phyloP scores from a whole-genome alignment of 176 grass and related monocot genomes.

The Oryza rufipogon region DNA sequence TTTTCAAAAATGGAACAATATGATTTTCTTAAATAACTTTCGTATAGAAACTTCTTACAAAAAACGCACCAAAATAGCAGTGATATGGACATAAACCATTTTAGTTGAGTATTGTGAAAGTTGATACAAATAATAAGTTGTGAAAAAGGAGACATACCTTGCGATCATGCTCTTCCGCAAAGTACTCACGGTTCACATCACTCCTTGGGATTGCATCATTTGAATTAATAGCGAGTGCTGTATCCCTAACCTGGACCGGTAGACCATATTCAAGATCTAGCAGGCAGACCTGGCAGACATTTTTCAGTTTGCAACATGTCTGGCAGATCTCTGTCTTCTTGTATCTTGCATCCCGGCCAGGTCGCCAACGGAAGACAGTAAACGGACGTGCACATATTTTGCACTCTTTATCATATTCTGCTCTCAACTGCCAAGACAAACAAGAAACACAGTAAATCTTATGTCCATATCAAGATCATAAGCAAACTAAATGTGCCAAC shows the following conservation, averaged over 20 bases:
- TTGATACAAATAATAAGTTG: neutral
- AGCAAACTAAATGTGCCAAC: constrained; percentile 12
- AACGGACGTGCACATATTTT: constrained; percentile 93
- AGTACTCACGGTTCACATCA: constrained; percentile 93
- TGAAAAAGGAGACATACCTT: constrained; percentile 62
- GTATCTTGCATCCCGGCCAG: constrained; percentile 92
- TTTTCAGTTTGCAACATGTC: constrained; percentile 98
- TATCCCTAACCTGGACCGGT: constrained; percentile 92
- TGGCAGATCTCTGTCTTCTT: constrained; percentile 99
- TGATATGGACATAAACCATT: neutral
- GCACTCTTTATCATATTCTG: constrained; percentile 96
- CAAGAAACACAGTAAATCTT: constrained; percentile 31
- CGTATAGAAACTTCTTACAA: too few relatives aligned
- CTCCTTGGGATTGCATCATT: constrained; percentile 95
- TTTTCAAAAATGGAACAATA: too few relatives aligned
- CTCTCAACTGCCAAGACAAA: constrained; percentile 60
- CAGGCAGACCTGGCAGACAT: constrained; percentile 96
- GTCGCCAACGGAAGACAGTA: constrained; percentile 94
- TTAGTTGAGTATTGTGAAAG: neutral
- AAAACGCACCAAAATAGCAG: neutral
- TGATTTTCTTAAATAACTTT: too few relatives aligned
- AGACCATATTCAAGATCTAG: constrained; percentile 97
- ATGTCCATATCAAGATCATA: neutral
- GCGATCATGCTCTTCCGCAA: constrained; percentile 97
- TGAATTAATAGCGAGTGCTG: constrained; percentile 78